Base-by-base conservation (phyloP, 345 rosid genomes). In the Pistacia vera region DNA sequence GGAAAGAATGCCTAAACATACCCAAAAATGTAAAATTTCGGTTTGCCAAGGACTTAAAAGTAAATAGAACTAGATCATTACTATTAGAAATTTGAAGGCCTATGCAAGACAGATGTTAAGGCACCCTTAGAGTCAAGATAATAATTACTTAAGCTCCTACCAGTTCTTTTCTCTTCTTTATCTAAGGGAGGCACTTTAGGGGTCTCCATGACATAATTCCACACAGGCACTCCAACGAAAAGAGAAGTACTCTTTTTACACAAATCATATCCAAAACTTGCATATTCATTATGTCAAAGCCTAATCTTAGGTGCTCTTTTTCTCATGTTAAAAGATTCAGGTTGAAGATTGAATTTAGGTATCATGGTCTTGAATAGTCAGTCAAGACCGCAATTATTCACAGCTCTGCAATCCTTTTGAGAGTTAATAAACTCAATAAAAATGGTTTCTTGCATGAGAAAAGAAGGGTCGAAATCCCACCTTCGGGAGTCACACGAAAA, bases 351-450 rank as follows among this genome's bases (percentile, higher is more conserved):
- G 62, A 70, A 57, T 22, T 36, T 11, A 64, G 68, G 7, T 38
- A 14, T 16, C 3, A 57, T 57, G 38, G n/a, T 18, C 54, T 12
- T 22, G 20, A 13, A 5, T 12, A 30, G 60, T 30, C 11, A 64
- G 58, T 30, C 56, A 60, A 28, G 17, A 25, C 41, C 8, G 20
- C 54, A 14, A 59, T 60, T 9, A 46, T 62, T 61, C 20, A 60
- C 56, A 8, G 20, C 38, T 60, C 18, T 25, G 38, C 28, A 16
- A 25, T 38, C 61, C 75, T 60, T n/a, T 56, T 22, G 28, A 5
- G 56, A 48, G 41, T 49, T 25, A 11, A 72, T 36, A 72, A 71
- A 71, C 66, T 71, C 5, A 46, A 46, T 55, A 17, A 28, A 69
- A 46, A 72, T 8, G 16, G n/a, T 41, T 14, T 38, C 17, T 20